Conservation (phyloP, 352 stramenopile species). For the Phytophthora hibernalis region DNA sequence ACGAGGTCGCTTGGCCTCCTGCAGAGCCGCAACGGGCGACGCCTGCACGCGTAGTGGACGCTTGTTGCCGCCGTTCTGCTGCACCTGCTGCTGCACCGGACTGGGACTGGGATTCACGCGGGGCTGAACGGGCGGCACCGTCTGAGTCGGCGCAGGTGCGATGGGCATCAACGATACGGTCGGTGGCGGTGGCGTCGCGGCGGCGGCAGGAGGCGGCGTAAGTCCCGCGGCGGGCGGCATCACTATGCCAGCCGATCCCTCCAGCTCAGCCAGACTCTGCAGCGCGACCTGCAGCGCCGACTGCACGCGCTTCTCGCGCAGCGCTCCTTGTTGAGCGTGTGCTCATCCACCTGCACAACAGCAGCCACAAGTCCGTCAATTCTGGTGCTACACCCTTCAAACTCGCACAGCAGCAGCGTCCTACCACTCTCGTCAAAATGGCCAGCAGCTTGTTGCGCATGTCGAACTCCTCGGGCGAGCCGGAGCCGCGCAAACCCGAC, state of each 20-base stretch:
- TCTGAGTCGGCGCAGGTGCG: constrained; percentile 29
- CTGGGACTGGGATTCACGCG: not conserved
- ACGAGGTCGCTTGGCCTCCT: constrained; percentile 31
- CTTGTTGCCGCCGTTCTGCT: constrained; percentile 42
- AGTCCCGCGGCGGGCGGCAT: constrained; percentile 4
- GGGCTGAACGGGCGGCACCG: constrained; percentile 10
- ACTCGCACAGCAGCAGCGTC: constrained; percentile 6
- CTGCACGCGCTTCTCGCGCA: constrained; percentile 46
- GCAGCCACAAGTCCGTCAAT: constrained; percentile 17
- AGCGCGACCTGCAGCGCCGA: constrained; percentile 36
- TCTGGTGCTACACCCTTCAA: not conserved
- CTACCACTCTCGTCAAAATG: constrained; percentile 40
- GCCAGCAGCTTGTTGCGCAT: constrained; percentile 49
- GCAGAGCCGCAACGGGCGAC: constrained; percentile 8
- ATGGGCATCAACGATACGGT: constrained; percentile 34
- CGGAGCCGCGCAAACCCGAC: constrained; percentile 40
- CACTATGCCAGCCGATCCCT: constrained; percentile 16
- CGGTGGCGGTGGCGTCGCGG: constrained; percentile 3
- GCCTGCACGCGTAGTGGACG: constrained; percentile 20
- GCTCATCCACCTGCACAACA: constrained; percentile 41
- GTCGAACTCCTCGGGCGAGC: constrained; percentile 43
- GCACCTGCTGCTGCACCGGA: constrained; percentile 29
- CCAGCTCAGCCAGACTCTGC: constrained; percentile 31
- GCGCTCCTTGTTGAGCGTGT: constrained; percentile 44
- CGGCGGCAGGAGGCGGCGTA: constrained; percentile 11